Evolutionary conservation across 1,284 basidiomycete species (phyloP).

Genomic region (Leccinum huronense): DNA sequence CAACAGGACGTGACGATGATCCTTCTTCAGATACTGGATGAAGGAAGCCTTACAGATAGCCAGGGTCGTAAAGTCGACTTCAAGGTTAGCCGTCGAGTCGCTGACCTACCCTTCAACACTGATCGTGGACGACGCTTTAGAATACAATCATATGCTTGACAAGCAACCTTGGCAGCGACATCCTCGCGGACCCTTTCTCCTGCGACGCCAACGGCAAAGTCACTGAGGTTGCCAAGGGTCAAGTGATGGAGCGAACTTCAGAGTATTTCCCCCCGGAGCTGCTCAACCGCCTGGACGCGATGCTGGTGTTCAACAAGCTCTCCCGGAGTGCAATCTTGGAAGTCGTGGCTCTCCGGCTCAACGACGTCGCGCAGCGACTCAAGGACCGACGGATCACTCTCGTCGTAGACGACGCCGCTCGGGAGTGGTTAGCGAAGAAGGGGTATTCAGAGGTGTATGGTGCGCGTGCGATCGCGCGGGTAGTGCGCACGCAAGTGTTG

Average conservation of each 20-base stretch:
- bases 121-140: slow-evolving; percentile 20
- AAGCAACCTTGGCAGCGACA: slow-evolving; percentile 61
- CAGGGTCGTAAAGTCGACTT: slow-evolving; percentile 79
- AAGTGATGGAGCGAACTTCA: slow-evolving; percentile 75
- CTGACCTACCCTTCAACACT: neutral
- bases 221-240: slow-evolving; percentile 57
- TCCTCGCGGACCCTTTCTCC: slow-evolving; percentile 70
- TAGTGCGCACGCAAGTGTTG: slow-evolving; percentile 75
- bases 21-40: slow-evolving; percentile 89
- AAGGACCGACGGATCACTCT: slow-evolving; percentile 67
- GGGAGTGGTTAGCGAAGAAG: slow-evolving; percentile 71
- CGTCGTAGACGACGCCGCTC: slow-evolving; percentile 64
- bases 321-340: slow-evolving; percentile 69
- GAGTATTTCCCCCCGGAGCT: slow-evolving; percentile 89
- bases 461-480: slow-evolving; percentile 78
- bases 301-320: slow-evolving; percentile 88
- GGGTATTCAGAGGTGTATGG: slow-evolving; percentile 89
- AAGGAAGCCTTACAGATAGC: slow-evolving; percentile 86
- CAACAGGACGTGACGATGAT: slow-evolving; percentile 83
- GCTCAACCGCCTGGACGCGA: slow-evolving; percentile 85
- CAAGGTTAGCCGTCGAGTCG: slow-evolving; percentile 47
- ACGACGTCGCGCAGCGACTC: slow-evolving; percentile 71
- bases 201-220: slow-evolving; percentile 68
- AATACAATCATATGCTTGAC: slow-evolving; percentile 41
- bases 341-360: slow-evolving; percentile 75